These are phyloP conservation scores for Tuber microsphaerosporum DNA, from an alignment of 495 filamentous ascomycete species.

Conservation along the genomic window DNA sequence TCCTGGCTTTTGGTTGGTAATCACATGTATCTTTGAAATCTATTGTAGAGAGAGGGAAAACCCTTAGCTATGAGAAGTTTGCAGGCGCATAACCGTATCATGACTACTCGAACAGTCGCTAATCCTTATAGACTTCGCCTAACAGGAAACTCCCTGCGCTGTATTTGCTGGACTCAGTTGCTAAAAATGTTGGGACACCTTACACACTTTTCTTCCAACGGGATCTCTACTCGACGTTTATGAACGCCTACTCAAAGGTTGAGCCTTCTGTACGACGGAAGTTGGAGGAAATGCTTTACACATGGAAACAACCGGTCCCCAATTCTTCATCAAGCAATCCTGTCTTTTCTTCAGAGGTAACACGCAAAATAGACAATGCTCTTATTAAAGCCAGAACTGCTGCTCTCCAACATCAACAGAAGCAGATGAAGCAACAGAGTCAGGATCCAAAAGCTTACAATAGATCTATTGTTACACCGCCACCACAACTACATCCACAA, in stretches of 20 bases:
- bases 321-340: slow-evolving; percentile 80
- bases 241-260: slow-evolving; percentile 87
- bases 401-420: slow-evolving; percentile 63
- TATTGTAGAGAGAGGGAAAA: background rate
- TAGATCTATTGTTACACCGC: slow-evolving; percentile 40
- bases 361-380: slow-evolving; percentile 84
- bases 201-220: slow-evolving; percentile 90
- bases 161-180: slow-evolving; percentile 97
- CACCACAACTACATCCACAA: slow-evolving; percentile 41
- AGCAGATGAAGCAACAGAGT: slow-evolving; percentile 53
- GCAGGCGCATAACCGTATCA: background rate
- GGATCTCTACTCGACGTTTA: slow-evolving; percentile 86
- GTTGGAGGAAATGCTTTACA: slow-evolving; percentile 94
- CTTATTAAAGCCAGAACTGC: slow-evolving; percentile 79
- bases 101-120: background rate
- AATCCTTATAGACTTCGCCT: slow-evolving; percentile 62
- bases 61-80: background rate
- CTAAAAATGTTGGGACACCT: slow-evolving; percentile 96
- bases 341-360: slow-evolving; percentile 78
- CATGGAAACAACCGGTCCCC: slow-evolving; percentile 94
- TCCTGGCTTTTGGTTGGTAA: slow-evolving; percentile 1
- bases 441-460: slow-evolving; percentile 32
- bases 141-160: slow-evolving; percentile 81
- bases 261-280: slow-evolving; percentile 72
- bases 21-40: slow-evolving; percentile 1